Base-by-base conservation (phyloP, 2,329 filamentous ascomycete genomes). In the Myriosclerotinia scirpicola region DNA sequence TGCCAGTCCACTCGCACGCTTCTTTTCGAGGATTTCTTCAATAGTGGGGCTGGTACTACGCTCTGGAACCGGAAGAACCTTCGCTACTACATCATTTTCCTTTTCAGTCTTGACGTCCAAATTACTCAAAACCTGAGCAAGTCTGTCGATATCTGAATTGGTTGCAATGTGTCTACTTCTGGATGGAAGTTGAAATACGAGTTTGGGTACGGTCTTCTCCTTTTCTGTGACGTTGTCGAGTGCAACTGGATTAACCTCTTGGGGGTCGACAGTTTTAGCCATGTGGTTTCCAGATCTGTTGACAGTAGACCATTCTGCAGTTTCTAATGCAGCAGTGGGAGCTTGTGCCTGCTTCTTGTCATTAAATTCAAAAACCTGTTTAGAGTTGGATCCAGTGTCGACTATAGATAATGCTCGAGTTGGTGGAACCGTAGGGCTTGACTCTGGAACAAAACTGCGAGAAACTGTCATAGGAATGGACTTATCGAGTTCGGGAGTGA, bases 1-100 rank as follows among this genome's bases (percentile, higher is more conserved):
- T 15, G 65, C 42, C 5, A 66, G 52, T 38, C 65, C 65, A 8
- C 38, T 44, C 0, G 15, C 38, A 22, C 50, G 46, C 44, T 58
- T 64, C n/a, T 65, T 64, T 30, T 46, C 54, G 14, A 58, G 42
- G 20, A 64, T 20, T 5, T 67, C 53, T 22, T 67, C 60, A 26
- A 58, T 15, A 38, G 61, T 58, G 6, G 60, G 61, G 20, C 53
- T 55, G 2, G 12, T 54, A 34, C 55, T 68, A 22, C 53, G 54
- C 34, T 38, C 52, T 6, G n/a, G 30, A 26, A 20, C 30, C 7
- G 55, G 20, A 5, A 38, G 26, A 40, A 44, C 36, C 6, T 14
- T 22, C 22, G 1, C 34, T n/a, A 46, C 14, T 30, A 20, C 26
- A 42, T 44, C 30, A 38, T 22, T 46, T 17, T 50, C 20, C 34